phyloP scores from a whole-genome alignment of 768 basidiomycete genomes.

The Psilocybe cubensis region DNA sequence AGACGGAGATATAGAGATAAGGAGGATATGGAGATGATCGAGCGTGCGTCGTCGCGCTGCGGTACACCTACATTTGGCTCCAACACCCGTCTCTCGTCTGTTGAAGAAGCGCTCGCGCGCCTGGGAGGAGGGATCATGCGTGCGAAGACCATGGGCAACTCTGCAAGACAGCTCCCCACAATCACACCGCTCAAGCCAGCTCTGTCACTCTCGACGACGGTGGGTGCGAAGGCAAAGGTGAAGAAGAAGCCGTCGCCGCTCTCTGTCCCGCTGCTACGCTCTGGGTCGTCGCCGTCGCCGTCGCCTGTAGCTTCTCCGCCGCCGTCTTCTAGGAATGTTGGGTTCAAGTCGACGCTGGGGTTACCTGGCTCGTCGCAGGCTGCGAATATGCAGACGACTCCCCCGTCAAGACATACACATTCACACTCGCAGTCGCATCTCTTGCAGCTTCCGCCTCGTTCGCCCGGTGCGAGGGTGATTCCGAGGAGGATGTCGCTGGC shows the following conservation, averaged over 20 bases:
- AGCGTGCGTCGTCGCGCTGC: constrained; percentile 54
- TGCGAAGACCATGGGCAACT: constrained; percentile 15
- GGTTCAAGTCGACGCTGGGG: neutral
- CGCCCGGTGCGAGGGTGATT: constrained; percentile 5
- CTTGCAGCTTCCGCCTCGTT: too few relatives aligned
- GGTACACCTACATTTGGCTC: constrained; percentile 70
- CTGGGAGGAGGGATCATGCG: constrained; percentile 36
- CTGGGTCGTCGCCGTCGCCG: constrained; percentile 20
- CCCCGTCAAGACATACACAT: neutral
- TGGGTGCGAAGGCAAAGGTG: neutral
- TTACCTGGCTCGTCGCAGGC: neutral
- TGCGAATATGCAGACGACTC: too few relatives aligned
- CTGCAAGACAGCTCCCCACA: constrained; percentile 4
- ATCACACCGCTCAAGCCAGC: constrained; percentile 20
- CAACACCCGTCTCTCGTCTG: constrained; percentile 46
- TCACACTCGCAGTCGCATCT: neutral
- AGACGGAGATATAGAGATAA: constrained; percentile 2
- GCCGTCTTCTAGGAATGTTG: neutral
- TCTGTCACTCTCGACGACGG: constrained; percentile 12
- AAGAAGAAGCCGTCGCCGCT: constrained; percentile 36
- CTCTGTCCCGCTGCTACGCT: constrained; percentile 25
- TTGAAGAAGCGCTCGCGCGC: constrained; percentile 45
- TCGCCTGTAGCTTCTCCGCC: constrained; percentile 14
- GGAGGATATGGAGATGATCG: constrained; percentile 38
- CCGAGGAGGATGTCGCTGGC: constrained; percentile 22